Conservation (phyloP, 2,329 filamentous ascomycete species). For the Epichloe sibirici region DNA sequence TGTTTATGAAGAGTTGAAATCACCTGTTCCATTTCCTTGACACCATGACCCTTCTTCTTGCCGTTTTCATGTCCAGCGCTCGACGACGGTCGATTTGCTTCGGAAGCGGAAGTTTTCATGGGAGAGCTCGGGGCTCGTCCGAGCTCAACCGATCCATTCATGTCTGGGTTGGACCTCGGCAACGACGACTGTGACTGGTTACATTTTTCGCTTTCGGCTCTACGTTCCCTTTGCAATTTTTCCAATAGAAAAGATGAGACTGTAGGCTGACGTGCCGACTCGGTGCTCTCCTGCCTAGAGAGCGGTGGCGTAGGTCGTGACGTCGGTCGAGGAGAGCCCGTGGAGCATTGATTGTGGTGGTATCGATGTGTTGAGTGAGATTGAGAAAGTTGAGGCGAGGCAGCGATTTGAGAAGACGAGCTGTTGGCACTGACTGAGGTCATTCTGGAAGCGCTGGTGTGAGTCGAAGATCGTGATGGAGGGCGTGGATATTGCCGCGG, state of each 20-base stretch:
- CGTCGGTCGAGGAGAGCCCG: conserved; percentile 22
- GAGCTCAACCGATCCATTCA: conserved; percentile 27
- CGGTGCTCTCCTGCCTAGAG: conserved; percentile 29
- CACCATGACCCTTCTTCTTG: conserved; percentile 44
- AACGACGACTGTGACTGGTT: conserved; percentile 18
- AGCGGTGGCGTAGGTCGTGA: conserved; percentile 29
- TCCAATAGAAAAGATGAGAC: conserved; percentile 43
- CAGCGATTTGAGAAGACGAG: conserved; percentile 27
- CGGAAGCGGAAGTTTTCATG: conserved; percentile 20
- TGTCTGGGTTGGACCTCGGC: conserved; percentile 24
- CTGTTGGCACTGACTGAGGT: conserved; percentile 30
- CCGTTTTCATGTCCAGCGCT: conserved; percentile 26
- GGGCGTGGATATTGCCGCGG: conserved; percentile 26
- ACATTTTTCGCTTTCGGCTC: conserved; percentile 33
- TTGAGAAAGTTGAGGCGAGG: conserved; percentile 22
- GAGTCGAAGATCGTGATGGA: conserved; percentile 33
- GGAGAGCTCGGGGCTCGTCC: conserved; percentile 28
- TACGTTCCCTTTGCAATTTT: conserved; percentile 39
- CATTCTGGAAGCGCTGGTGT: conserved; percentile 27
- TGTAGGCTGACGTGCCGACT: conserved; percentile 26
- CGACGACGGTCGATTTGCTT: conserved; percentile 30
- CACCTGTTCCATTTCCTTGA: conserved; percentile 58
- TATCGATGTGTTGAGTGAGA: conserved; percentile 27
- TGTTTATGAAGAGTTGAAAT: conserved; percentile 60
- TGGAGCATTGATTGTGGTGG: conserved; percentile 26